Base-by-base conservation (phyloP, 257 asterid species). In the Solanum sejunctum region DNA sequence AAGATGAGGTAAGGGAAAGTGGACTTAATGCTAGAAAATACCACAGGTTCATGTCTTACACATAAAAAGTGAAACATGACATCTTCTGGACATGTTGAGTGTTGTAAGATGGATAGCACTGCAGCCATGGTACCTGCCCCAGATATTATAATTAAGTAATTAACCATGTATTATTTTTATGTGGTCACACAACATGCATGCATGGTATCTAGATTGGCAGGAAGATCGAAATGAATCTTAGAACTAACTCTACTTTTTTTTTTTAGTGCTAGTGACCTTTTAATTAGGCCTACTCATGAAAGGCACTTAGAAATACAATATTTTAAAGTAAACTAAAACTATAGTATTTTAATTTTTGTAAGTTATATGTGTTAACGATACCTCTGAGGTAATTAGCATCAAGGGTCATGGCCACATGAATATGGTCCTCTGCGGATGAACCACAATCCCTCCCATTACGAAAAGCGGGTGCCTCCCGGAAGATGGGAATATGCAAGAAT, bases 391-490 rank as follows among this genome's bases (percentile, higher is more conserved):
- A 94, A 81, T 92, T 92, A 15, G 91, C 90, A 83, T 92, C 97
- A 16, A 93, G 93, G 10, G 97, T 93, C 96, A 93, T 93, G 67
- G 96, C 94, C 10, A 91, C 88, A 83, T 93, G 96, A 32, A 91
- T 88, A 84, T 6, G 88, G 85, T 20, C 41, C 45, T 41, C 32
- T 12, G 1, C 16, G 0, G 47, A 52, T 0, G 84, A 61, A n/a
- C 64, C 49, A 80, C 95, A 92, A 0, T 88, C 64, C 7, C 56
- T 90, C 7, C 93, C 94, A 32, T 93, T 93, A 28, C 88, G 91
- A 80, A 93, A 92, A 20, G 92, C 93, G 3, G 94, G 96, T n/a
- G 96, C 97, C 69, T 92, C 97, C 8, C 90, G 93, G 78, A 93
- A 93, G n/a, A 79, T 10, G 0, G 91, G 86, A n/a, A 81, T 85